These are phyloP conservation scores for Fusarium mexicanum DNA, from an alignment of 2,329 filamentous ascomycete genomes.

Conservation along the genomic window DNA sequence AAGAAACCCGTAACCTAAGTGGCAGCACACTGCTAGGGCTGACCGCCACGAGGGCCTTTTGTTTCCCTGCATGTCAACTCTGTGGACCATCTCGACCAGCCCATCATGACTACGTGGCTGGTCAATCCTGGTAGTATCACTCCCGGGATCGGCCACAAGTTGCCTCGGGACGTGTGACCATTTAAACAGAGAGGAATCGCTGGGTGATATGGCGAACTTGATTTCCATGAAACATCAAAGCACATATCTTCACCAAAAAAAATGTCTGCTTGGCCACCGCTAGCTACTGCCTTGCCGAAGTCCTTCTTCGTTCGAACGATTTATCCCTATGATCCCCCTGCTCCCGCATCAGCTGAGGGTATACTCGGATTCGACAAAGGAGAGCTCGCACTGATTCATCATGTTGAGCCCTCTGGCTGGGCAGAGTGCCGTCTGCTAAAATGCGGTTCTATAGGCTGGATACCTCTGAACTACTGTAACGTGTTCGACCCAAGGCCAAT, in stretches of 20 bases:
- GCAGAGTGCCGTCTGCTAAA: neutral
- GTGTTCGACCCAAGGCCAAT: neutral
- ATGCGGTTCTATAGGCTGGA: neutral
- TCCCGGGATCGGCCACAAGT: no score
- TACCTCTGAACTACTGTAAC: neutral
- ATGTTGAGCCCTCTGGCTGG: neutral
- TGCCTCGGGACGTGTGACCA: no score
- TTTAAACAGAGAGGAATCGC: no score
- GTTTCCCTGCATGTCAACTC: no score
- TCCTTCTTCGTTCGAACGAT: neutral
- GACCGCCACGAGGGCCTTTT: no score
- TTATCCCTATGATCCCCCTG: neutral
- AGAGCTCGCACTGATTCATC: neutral
- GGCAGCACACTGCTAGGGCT: neutral
- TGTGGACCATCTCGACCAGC: no score
- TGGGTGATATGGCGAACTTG: neutral
- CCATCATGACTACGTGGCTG: no score
- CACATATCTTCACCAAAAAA: neutral
- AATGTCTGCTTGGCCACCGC: neutral
- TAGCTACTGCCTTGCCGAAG: rapidly evolving
- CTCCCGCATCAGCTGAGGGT: neutral
- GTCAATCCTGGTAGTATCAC: no score
- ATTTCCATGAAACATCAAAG: neutral
- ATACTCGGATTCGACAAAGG: neutral
- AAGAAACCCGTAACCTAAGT: rapidly evolving